Evolutionary conservation across 116 monocot genomes (phyloP), one percentile per base, ranked within the genome.

Genomic region (Iris pallida): DNA sequence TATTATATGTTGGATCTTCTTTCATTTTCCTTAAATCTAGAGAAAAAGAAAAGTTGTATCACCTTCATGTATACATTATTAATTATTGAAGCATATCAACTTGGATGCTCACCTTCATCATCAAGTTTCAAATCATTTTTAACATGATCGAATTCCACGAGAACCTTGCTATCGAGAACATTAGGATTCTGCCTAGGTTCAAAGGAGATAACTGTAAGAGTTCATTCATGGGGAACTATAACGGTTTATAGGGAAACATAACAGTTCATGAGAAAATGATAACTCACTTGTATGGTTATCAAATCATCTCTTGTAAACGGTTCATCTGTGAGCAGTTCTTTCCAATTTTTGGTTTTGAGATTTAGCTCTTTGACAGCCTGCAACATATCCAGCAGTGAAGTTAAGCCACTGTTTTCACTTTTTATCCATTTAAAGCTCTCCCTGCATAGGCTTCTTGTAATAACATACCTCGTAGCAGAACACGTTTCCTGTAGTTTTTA

Each of bases 401-500:
- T 14, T 47, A 64, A 47, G 11, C 11, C 13, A 55, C 11, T 67
- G 42, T 47, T 55, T 12, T 55, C 13, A 30, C 30, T 30, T 30
- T 30, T 30, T 30, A 30, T 14, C 41, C 14, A 67, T 7, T 40
- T 30, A 15, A 19, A 61, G 42, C 16, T 52, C 10, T 66, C 5
- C 13, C 5, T 52, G 16, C n/a, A 45, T 16, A 16, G 12, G 14
- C 20, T 51, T 20, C 13, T 13, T 45, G 66, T 52, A 13, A 64
- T 44, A 13, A 42, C 74, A 53, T 48, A 90, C 97, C 97, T 97
- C 97, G 71, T 90, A 88, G 70, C 79, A 97, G 76, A 97, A 97
- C n/a, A 97, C 92, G 78, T 97, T 97, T 57, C 97, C 97, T 15
- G 92, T 97, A 65, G 90, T 97, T 71, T 82, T 97, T 40, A 97